Conservation (phyloP, 208 protist species). For the Crithidia bombi region DNA sequence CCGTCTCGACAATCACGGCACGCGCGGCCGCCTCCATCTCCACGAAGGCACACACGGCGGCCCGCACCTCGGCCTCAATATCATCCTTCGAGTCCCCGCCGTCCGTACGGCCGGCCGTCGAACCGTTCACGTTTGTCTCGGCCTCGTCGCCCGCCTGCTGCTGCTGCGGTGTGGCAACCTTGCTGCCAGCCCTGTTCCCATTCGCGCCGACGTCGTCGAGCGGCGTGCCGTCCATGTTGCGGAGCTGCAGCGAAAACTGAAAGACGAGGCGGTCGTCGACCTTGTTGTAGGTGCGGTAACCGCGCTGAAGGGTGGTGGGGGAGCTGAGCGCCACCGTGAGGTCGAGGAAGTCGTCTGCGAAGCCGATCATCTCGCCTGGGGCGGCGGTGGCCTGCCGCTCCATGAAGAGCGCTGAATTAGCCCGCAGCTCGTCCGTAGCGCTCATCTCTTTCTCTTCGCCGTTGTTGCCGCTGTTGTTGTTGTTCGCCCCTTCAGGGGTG, state of each 20-base stretch:
- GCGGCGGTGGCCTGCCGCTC: slow-evolving; percentile 53
- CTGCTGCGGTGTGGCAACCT: slow-evolving; percentile 24
- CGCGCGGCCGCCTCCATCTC: slow-evolving; percentile 19
- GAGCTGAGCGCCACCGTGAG: slow-evolving; percentile 52
- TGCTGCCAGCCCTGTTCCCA: slow-evolving; percentile 10
- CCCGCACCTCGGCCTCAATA: slow-evolving; percentile 21
- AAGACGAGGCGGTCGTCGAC: slow-evolving; percentile 75
- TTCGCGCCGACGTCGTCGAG: slow-evolving; percentile 27
- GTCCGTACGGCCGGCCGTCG: slow-evolving; percentile 23
- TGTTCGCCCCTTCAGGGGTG: no score
- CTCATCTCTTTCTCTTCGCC: slow-evolving; percentile 19
- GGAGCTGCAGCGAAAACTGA: slow-evolving; percentile 64
- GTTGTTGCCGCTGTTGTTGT: slow-evolving; percentile 12
- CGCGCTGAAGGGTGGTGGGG: slow-evolving; percentile 50
- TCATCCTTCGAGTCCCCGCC: slow-evolving; percentile 36
- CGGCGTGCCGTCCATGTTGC: slow-evolving; percentile 33
- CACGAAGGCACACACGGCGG: slow-evolving; percentile 13
- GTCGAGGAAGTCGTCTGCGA: slow-evolving; percentile 56
- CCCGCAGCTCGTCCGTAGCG: slow-evolving; percentile 27
- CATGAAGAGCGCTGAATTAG: slow-evolving; percentile 57
- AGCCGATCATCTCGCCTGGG: slow-evolving; percentile 68
- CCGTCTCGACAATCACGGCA: slow-evolving; percentile 5
- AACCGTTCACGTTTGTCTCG: slow-evolving; percentile 24
- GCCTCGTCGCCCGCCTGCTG: slow-evolving; percentile 13
- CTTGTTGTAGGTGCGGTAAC: slow-evolving; percentile 76